Evolutionary conservation across 139 green algal genomes (phyloP), one percentile per base, ranked within the genome.

Genomic region (Coelastrella sp.): DNA sequence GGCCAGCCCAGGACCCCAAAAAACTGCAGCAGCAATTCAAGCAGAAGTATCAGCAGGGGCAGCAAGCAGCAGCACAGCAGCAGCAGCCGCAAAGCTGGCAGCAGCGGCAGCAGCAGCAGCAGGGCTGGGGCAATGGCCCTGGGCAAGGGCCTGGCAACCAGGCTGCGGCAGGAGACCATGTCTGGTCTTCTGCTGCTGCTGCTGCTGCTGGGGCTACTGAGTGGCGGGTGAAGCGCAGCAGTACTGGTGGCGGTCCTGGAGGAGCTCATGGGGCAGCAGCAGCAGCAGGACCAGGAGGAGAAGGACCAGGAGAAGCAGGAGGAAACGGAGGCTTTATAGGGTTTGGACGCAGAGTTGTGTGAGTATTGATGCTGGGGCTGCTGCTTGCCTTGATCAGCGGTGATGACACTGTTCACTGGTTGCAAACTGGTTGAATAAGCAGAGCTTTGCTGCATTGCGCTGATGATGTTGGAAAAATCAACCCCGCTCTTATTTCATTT

Each of bases 11-110:
- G 24, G 68, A 76, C 6, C 17, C 68, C 7, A 76, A 25, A 6
- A n/a, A 76, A 27, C 24, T 76, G 76, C 76, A 59, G 76, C 76
- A 82, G 76, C 76, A 82, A 24, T 60, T 82, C 76, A 60, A 60
- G 27, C 35, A 82, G 76, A 19, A 60, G 25, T 60, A 82, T 19
- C 76, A 82, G 76, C 76, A 82, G 6, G 35, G 49, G 14, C 76
- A 82, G 22, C 76, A 82, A 24, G 35, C 27, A 22, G 35, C 27
- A 60, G 22, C 58, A 19, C 49, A 66, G 56, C 78, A 85, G 78
- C 78, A 85, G 56, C 78, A 68, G 49, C 56, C 25, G 25, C 24
- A 25, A 35, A 9, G 1, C 27, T 15, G 35, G n/a, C 76, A n/a
- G 78, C 78, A 20, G 27, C 35, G 25, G 27, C 35, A 66, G 49